Percentiles rank a stretch among this genome's conserved stretches.
These are phyloP conservation scores for Priceomyces medius DNA, from an alignment of 805 yeast species.

Conservation along the genomic window DNA sequence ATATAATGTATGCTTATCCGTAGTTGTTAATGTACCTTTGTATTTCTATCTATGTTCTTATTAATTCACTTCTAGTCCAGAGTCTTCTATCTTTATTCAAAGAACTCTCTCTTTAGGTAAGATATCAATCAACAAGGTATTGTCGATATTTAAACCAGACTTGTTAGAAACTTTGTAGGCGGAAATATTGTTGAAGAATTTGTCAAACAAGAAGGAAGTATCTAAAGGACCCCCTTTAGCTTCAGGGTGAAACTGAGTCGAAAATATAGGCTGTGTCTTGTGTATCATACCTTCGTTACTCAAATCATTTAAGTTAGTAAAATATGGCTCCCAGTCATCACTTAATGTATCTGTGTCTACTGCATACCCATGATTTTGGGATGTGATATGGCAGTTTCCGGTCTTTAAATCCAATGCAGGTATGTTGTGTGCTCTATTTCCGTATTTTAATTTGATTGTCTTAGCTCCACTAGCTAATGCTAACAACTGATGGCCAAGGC, in stretches of 20 bases:
- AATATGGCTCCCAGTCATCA: conserved; percentile 75
- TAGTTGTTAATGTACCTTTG: background rate
- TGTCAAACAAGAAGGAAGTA: conserved; percentile 87
- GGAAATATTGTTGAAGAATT: conserved; percentile 70
- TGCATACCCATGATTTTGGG: conserved; percentile 98
- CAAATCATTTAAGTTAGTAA: conserved; percentile 90
- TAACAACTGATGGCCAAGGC: conserved; percentile 94
- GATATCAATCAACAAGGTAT: conserved; percentile 56
- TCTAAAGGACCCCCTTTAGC: conserved; percentile 99
- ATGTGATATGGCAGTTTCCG: conserved; percentile 95
- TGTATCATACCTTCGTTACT: conserved; percentile 98
- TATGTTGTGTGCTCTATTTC: conserved; percentile 98
- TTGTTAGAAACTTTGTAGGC: conserved; percentile 45
- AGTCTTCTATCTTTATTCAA: conserved; percentile 12
- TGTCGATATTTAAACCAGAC: conserved; percentile 42
- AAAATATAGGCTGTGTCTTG: conserved; percentile 80
- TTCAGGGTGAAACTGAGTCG: conserved; percentile 98
- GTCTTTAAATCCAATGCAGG: conserved; percentile 89
- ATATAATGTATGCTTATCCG: background rate
- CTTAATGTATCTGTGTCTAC: conserved; percentile 81
- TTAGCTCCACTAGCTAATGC: conserved; percentile 95
- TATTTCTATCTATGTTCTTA: background rate
- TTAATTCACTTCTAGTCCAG: background rate
- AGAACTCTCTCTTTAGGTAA: conserved; percentile 65
- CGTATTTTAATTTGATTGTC: conserved; percentile 90